phyloP scores from a whole-genome alignment of 2,329 filamentous ascomycete species.

The Fusarium secorum region DNA sequence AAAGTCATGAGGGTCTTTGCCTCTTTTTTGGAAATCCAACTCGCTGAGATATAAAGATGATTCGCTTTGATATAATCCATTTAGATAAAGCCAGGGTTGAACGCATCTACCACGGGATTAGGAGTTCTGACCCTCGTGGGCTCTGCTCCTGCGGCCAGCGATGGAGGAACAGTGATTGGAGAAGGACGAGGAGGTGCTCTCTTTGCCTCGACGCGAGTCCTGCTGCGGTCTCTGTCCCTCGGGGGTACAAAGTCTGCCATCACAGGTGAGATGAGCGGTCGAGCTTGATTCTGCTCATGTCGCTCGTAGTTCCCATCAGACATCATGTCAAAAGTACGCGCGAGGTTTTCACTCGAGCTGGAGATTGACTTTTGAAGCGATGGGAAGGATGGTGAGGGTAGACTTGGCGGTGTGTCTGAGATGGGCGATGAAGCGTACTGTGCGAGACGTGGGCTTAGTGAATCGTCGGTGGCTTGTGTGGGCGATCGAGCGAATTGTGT shows the following conservation, averaged over 20 bases:
- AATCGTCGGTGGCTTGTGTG: constrained; percentile 10
- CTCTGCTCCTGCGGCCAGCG: constrained; percentile 11
- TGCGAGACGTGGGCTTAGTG: constrained; percentile 18
- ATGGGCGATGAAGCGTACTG: constrained; percentile 42
- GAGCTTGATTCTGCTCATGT: constrained; percentile 9
- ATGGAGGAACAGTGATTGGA: constrained; percentile 44
- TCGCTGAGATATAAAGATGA: constrained; percentile 7
- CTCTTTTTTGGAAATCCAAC: constrained; percentile 13
- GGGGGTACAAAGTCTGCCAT: constrained; percentile 40
- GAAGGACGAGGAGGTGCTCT: constrained; percentile 46
- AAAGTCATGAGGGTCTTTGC: constrained; percentile 20
- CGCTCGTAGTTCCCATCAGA: constrained; percentile 13
- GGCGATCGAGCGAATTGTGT: constrained; percentile 22
- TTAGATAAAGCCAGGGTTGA: constrained; percentile 40
- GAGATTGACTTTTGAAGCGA: constrained; percentile 49
- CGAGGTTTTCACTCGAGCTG: constrained; percentile 44
- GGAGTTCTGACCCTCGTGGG: constrained; percentile 24
- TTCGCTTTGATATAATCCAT: neutral
- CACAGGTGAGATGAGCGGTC: constrained; percentile 45
- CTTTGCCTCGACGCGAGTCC: constrained; percentile 43
- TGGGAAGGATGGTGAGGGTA: constrained; percentile 49
- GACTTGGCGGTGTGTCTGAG: constrained; percentile 43
- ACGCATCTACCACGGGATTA: constrained; percentile 36
- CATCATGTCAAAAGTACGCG: constrained; percentile 44
- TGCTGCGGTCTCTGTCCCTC: constrained; percentile 25